Conservation (phyloP, 345 rosid genomes). For the Lepidium aucheri region DNA sequence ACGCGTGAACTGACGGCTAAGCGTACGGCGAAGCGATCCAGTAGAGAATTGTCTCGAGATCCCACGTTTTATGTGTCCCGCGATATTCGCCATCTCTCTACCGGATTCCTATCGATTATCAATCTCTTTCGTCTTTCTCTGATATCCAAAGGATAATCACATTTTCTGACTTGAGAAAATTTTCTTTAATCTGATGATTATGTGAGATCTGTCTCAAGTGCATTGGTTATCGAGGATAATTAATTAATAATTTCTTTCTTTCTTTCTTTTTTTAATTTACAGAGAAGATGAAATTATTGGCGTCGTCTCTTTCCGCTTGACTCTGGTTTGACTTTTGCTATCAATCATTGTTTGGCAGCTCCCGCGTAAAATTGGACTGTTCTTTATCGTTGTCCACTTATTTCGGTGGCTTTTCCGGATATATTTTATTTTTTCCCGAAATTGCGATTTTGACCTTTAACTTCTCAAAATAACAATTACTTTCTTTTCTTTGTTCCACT, state of each 20-base stretch:
- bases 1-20: constrained; percentile 55
- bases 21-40: constrained; percentile 49
- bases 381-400: constrained; percentile 2
- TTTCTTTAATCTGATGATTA: constrained; percentile 10
- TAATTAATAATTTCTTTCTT: neutral
- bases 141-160: constrained; percentile 6
- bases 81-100: constrained; percentile 37
- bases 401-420: neutral
- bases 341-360: constrained; percentile 20
- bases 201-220: constrained; percentile 13
- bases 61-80: constrained; percentile 56
- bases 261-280: neutral
- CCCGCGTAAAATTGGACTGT: constrained; percentile 19
- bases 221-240: constrained; percentile 6
- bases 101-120: neutral
- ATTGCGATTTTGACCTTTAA: neutral
- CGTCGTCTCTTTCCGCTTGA: constrained; percentile 8
- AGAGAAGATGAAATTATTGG: constrained; percentile 3
- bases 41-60: constrained; percentile 77
- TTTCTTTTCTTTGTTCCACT: no score
- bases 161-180: constrained; percentile 2
- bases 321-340: constrained; percentile 20
- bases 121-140: constrained; percentile 15
- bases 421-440: neutral
- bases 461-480: no score